Evolutionary conservation across 768 basidiomycete genomes (phyloP), one percentile per base, ranked within the genome.

Genomic region (Russula ochroleuca): DNA sequence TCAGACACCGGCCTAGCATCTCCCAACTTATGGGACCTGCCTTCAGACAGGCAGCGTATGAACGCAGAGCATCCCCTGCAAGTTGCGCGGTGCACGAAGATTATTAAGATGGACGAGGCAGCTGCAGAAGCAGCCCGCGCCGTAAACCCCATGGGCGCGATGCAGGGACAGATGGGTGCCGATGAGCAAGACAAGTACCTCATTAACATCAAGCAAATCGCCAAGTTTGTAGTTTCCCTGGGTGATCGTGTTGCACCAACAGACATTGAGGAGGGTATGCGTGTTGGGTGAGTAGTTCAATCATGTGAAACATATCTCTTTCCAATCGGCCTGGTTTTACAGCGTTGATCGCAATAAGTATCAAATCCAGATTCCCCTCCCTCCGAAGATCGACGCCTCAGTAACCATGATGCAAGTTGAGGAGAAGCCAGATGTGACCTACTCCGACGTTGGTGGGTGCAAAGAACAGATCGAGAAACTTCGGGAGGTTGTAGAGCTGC

Each of bases 351-450:
- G 94, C 55, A 91, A 90, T 70, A 91, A 98, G 76, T 99, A 99
- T 74, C 95, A 98, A 74, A 98, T 99, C 65, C 94, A 98, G 78
- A 98, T 99, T 67, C 97, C 97, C 25, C 76, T 98, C 13, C 97
- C 97, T 43, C 96, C 97, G 25, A 98, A 98, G 79, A 99, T 99
- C 68, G 97, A 99, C 73, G 93, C 97, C 4, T 96, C 94, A 0
- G 97, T 99, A 1, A 98, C 97, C 14, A 98, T 98, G 96, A 99
- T 99, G 97, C 93, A 96, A 76, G 96, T 98, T 23, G 96, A 98
- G 74, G 96, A 98, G 78, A 95, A 97, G 74, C 95, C 96, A 0
- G 94, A 97, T 70, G 94, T 98, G 43, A 98, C 96, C 2, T 98
- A 98, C 73, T 94, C 94, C 3, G 97, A 98, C 71, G 83, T 99